Evolutionary conservation across 257 asterid species (phyloP), one percentile per base, ranked within the genome.

Genomic region (Paraleonurus japonicus): DNA sequence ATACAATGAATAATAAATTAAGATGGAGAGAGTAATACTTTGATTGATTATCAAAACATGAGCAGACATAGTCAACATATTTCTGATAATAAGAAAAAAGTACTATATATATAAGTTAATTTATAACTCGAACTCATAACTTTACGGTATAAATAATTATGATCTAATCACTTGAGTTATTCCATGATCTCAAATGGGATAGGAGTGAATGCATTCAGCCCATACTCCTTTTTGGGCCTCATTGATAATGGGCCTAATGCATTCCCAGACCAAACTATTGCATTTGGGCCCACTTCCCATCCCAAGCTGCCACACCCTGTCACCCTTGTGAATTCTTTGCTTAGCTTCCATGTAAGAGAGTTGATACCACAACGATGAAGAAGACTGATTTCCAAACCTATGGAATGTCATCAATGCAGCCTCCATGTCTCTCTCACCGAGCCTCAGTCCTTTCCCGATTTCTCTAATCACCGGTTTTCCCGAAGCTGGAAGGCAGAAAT

Each of bases 241-340:
- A 1, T 79, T 75, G 0, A 16, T 0, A 67, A 86, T 87, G 65
- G 89, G 86, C 87, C 85, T 75, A 27, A 70, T 17, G 30, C 91
- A 87, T 69, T 90, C 86, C 91, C 89, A 88, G 0, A 89, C 83
- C 64, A 89, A 22, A 64, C 89, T 91, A 43, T 13, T 82, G 22
- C 95, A 87, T 61, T 90, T 89, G 7, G 89, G 90, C 76, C 98
- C 97, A 78, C 83, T 93, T 3, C 96, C 96, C 88, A 94, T 77
- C 2, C 97, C 97, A 65, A 91, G 61, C 37, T 82, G 90, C 95
- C 90, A 86, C 3, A 94, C 91, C 32, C 15, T 78, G 50, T 89
- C 97, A 24, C 96, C 92, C 70, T 80, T 71, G 78, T 83, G 78
- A 1, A 93, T 81, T 47, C 85, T 83, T 8, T 82, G 88, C 65